Evolutionary conservation across 805 yeast species (phyloP).

Genomic region (Lipomyces chichibuensis): DNA sequence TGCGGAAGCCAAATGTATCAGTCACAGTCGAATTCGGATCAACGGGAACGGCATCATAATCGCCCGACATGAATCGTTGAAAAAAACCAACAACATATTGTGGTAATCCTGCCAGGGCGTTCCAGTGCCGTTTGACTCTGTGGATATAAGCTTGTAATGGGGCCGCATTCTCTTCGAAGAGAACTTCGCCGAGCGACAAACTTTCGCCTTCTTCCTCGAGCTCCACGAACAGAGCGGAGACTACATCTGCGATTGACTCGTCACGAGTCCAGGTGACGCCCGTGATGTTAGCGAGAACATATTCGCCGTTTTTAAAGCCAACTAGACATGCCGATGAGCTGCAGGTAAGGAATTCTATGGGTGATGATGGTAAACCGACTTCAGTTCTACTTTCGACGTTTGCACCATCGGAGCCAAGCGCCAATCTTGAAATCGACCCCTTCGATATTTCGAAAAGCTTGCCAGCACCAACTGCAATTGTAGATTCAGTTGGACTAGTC

Average conservation of each 20-base stretch:
- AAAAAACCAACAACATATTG: constrained; percentile 13
- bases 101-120: constrained; percentile 36
- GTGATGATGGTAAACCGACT: neutral
- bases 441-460: constrained; percentile 1
- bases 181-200: constrained; percentile 39
- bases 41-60: constrained; percentile 24
- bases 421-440: neutral
- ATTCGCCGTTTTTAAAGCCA: constrained; percentile 16
- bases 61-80: constrained; percentile 26
- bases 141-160: constrained; percentile 39
- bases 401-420: neutral
- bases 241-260: constrained; percentile 40
- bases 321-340: constrained; percentile 17
- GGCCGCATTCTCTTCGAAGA: constrained; percentile 40
- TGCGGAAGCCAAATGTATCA: constrained; percentile 44
- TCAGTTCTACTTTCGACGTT: neutral
- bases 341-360: constrained; percentile 18
- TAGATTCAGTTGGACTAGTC: neutral
- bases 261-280: constrained; percentile 39
- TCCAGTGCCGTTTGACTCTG: constrained; percentile 39
- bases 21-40: constrained; percentile 12
- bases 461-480: constrained; percentile 1
- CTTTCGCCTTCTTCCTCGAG: constrained; percentile 37
- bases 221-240: constrained; percentile 39
- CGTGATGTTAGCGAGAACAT: neutral